Evolutionary conservation across 352 stramenopile genomes (phyloP).

Genomic region (Globisporangium perplexum): DNA sequence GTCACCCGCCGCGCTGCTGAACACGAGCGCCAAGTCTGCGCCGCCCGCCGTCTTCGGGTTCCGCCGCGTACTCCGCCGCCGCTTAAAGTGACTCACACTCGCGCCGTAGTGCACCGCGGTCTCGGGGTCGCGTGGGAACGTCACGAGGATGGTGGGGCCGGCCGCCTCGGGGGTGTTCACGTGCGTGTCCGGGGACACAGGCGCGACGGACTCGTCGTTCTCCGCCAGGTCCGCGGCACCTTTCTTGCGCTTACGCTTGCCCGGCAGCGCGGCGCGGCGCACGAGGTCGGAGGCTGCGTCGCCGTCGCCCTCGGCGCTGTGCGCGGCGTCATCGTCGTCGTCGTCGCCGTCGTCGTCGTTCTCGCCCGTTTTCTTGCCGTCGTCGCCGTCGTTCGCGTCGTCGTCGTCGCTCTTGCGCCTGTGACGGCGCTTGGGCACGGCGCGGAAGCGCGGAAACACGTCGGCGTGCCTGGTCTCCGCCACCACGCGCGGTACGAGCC

Average conservation of each 20-base stretch:
- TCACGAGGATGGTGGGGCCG: conserved; percentile 45
- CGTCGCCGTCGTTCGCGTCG: conserved; percentile 31
- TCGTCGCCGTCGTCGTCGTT: conserved; percentile 53
- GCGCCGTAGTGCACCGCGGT: conserved; percentile 27
- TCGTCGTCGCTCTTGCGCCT: conserved; percentile 37
- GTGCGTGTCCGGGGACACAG: conserved; percentile 60
- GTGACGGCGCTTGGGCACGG: conserved; percentile 32
- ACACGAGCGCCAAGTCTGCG: conserved; percentile 22
- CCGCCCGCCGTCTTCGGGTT: conserved; percentile 1
- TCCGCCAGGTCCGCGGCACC: conserved; percentile 25
- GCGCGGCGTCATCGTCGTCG: conserved; percentile 37
- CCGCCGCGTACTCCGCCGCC: conserved; percentile 21
- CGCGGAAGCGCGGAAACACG: conserved; percentile 51
- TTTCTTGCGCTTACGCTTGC: conserved; percentile 53
- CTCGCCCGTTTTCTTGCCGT: conserved; percentile 40
- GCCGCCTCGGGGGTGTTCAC: conserved; percentile 53
- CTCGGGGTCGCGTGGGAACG: conserved; percentile 40
- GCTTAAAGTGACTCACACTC: conserved; percentile 56
- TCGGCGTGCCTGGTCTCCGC: conserved; percentile 59
- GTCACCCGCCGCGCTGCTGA: conserved; percentile 10
- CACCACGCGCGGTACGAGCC: conserved; percentile 43
- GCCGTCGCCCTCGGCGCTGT: conserved; percentile 38
- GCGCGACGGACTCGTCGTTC: conserved; percentile 57
- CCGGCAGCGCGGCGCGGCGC: conserved; percentile 15
- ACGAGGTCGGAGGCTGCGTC: conserved; percentile 33